Conservation (phyloP, 768 basidiomycete genomes). For the Lactifluus volemus region DNA sequence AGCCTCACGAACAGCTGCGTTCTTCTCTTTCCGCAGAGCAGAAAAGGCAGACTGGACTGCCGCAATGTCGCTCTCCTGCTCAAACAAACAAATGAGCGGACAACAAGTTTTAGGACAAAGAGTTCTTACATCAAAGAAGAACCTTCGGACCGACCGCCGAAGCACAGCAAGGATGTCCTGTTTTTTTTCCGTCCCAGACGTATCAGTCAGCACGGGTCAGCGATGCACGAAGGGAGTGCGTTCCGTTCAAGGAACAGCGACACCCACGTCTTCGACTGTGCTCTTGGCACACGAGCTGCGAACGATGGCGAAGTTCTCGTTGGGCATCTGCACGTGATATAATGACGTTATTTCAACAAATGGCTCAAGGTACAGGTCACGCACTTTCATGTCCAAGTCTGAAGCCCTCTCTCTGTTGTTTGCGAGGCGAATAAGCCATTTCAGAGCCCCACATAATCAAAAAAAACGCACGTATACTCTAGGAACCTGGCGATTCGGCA, state of each 20-base stretch:
- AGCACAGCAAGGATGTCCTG: conserved; percentile 6
- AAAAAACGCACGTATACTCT: not conserved
- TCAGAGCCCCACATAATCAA: not conserved
- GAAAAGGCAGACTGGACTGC: conserved; percentile 2
- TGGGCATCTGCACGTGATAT: conserved; percentile 3
- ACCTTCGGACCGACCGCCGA: conserved; percentile 6
- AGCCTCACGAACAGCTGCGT: not conserved
- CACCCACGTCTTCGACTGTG: conserved; percentile 3
- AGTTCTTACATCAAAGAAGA: conserved; percentile 3
- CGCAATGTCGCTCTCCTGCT: conserved; percentile 1
- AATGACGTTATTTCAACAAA: not conserved
- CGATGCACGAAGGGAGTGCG: not conserved
- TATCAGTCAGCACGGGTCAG: not conserved
- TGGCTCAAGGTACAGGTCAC: not conserved
- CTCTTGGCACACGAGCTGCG: not conserved
- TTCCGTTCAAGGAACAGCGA: not conserved
- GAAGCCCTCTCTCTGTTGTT: not conserved
- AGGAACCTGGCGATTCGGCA: not conserved
- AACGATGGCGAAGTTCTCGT: conserved; percentile 2
- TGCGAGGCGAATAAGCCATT: not conserved
- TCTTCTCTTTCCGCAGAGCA: conserved; percentile 3
- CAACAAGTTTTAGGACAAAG: not conserved
- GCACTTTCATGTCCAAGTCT: not conserved
- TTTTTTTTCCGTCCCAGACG: not conserved
- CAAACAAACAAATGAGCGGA: not conserved